phyloP scores from a whole-genome alignment of 1,284 basidiomycete species.

The Sutorius eximius region DNA sequence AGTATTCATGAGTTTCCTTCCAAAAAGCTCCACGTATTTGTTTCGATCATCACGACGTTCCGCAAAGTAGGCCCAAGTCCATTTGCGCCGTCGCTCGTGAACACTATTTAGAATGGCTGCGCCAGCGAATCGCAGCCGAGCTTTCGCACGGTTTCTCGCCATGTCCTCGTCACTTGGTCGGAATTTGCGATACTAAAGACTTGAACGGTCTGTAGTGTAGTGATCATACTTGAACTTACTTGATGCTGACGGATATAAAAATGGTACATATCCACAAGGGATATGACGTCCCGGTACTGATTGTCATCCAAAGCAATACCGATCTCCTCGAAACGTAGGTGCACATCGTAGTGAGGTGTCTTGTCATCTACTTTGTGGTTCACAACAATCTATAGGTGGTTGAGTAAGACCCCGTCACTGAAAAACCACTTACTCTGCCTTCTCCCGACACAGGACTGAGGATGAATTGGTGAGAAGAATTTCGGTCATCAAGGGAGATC shows the following conservation, averaged over 20 bases:
- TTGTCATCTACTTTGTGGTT: conserved; percentile 75
- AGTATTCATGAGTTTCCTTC: conserved; percentile 65
- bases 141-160: conserved; percentile 63
- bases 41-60: conserved; percentile 87
- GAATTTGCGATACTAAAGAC: conserved; percentile 75
- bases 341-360: conserved; percentile 85
- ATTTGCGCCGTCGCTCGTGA: conserved; percentile 80
- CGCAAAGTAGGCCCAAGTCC: conserved; percentile 93
- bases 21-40: conserved; percentile 86
- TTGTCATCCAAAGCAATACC: conserved; percentile 91
- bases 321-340: conserved; percentile 93
- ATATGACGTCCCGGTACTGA: conserved; percentile 95
- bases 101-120: conserved; percentile 85
- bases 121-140: conserved; percentile 81
- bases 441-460: conserved; percentile 96
- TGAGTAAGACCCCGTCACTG: conserved; percentile 4
- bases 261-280: conserved; percentile 96
- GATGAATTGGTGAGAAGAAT: conserved; percentile 86
- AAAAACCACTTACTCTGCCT: conserved; percentile 63
- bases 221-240: conserved; percentile 41
- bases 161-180: conserved; percentile 68
- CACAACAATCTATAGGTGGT: conserved; percentile 65
- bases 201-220: conserved; percentile 3
- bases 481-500: conserved; percentile 64
- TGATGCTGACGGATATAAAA: conserved; percentile 91